A percentile compares a stretch with the other conserved stretches of the same genome.
Evolutionary conservation across 176 grass and related monocot species (phyloP).

Genomic region (Bothriochloa decipiens): DNA sequence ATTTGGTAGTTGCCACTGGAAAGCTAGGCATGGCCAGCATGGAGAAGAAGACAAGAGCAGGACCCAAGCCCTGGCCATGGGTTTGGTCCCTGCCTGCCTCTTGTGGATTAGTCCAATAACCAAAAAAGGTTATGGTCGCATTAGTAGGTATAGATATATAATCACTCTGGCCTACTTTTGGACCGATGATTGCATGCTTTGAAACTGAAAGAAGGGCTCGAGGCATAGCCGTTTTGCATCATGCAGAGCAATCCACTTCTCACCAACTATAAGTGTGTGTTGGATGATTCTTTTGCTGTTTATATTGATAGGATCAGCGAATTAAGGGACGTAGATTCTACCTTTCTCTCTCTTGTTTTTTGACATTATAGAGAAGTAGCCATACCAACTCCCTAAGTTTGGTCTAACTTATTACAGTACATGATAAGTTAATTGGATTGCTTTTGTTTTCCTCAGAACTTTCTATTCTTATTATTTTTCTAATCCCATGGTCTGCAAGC

Average conservation of each 20-base stretch:
- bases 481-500: not conserved
- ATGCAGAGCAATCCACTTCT: not conserved
- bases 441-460: not conserved
- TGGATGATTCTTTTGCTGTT: not conserved
- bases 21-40: constrained; percentile 15
- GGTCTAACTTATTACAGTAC: not conserved
- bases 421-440: not conserved
- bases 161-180: not conserved
- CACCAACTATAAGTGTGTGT: constrained; percentile 20
- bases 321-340: not conserved
- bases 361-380: not conserved
- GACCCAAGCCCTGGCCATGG: not conserved
- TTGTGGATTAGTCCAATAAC: constrained; percentile 25
- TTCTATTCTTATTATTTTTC: not conserved
- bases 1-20: constrained; percentile 30
- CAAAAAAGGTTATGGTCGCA: not conserved
- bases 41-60: not conserved
- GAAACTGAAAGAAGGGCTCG: constrained; percentile 38
- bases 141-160: not conserved
- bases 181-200: constrained; percentile 20
- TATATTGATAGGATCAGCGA: constrained; percentile 2
- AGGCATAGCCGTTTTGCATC: constrained; percentile 36
- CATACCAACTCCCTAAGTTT: constrained; percentile 33
- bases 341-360: not conserved
- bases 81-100: constrained; percentile 18